Percentiles rank a stretch among this genome's conserved stretches.
Conservation (phyloP, 78 protist species). For the Guillardia theta region DNA sequence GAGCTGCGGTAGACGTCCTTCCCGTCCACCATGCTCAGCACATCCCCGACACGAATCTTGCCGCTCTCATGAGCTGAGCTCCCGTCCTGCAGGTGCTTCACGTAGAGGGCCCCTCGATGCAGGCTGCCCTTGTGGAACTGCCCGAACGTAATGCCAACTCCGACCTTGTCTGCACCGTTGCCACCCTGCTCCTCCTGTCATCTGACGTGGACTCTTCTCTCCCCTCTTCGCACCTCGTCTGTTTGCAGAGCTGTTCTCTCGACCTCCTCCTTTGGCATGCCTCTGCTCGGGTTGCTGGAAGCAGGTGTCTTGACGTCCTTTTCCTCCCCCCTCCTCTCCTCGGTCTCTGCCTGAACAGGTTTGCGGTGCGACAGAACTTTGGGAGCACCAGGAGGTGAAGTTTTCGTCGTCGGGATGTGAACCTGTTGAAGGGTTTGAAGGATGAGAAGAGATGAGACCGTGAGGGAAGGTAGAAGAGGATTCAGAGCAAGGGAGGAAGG, state of each 20-base stretch:
- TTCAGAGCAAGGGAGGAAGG: too few species aligned
- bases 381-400: too few species aligned
- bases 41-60: not conserved
- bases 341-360: not conserved
- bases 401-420: too few species aligned
- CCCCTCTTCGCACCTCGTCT: not conserved
- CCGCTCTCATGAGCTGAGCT: not conserved
- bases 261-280: not conserved
- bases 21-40: too few species aligned
- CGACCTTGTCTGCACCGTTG: not conserved
- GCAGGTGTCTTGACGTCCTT: not conserved
- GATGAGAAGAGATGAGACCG: too few species aligned
- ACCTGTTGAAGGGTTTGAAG: too few species aligned
- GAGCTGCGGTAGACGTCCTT: too few species aligned
- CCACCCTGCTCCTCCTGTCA: not conserved
- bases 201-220: not conserved
- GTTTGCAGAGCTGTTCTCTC: not conserved
- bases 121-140: not conserved
- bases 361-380: too few species aligned
- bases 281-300: not conserved
- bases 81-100: not conserved
- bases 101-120: not conserved
- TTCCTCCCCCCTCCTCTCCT: not conserved
- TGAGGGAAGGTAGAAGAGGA: too few species aligned
- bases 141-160: not conserved